phyloP scores from a whole-genome alignment of 495 filamentous ascomycete species.

The Podospora appendiculata region DNA sequence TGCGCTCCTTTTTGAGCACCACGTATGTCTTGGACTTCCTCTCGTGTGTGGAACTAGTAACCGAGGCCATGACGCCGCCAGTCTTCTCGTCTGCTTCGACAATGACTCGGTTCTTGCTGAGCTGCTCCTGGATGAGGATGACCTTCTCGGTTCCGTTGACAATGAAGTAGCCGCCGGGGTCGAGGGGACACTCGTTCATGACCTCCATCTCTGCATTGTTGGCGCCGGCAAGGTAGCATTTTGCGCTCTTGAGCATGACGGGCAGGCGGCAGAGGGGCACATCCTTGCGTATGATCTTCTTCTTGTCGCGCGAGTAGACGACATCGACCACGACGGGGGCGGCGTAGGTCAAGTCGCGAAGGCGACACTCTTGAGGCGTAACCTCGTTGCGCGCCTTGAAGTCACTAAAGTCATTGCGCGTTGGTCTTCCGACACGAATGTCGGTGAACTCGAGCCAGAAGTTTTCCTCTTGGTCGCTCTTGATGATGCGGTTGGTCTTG shows the following conservation, averaged over 20 bases:
- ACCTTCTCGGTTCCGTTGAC: slow-evolving; percentile 87
- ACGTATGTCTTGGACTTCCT: slow-evolving; percentile 97
- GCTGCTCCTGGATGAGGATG: slow-evolving; percentile 93
- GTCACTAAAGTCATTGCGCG: slow-evolving; percentile 63
- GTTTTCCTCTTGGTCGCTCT: slow-evolving; percentile 78
- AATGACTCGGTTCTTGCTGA: slow-evolving; percentile 98
- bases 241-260: slow-evolving; percentile 92
- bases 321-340: slow-evolving; percentile 88
- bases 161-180: slow-evolving; percentile 96
- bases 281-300: slow-evolving; percentile 58
- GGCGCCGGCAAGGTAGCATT: slow-evolving; percentile 75
- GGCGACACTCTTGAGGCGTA: slow-evolving; percentile 89
- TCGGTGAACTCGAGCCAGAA: slow-evolving; percentile 88
- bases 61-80: slow-evolving; percentile 86
- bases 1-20: slow-evolving; percentile 79
- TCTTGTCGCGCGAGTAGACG: slow-evolving; percentile 69
- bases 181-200: slow-evolving; percentile 88
- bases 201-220: slow-evolving; percentile 75
- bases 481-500: slow-evolving; percentile 72
- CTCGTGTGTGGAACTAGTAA: slow-evolving; percentile 97
- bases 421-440: slow-evolving; percentile 73
- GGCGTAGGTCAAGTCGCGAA: slow-evolving; percentile 92
- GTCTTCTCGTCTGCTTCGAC: slow-evolving; percentile 89
- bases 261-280: slow-evolving; percentile 84
- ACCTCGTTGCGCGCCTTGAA: slow-evolving; percentile 52